Evolutionary conservation across 176 grass and related monocot species (phyloP).

Genomic region (Phragmites australis): DNA sequence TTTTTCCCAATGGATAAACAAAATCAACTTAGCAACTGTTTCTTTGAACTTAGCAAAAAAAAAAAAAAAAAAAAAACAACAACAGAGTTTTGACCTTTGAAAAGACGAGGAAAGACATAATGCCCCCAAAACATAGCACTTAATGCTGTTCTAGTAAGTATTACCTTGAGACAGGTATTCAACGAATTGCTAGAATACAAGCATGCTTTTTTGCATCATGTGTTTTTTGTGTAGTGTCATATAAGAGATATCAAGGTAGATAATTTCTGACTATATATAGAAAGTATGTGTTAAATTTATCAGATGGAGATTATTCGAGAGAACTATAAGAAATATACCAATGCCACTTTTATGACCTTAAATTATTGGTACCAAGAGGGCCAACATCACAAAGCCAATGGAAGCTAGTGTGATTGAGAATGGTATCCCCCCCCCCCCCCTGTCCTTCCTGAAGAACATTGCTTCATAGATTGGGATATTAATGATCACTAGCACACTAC

Average conservation of each 20-base stretch:
- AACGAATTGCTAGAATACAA: background rate
- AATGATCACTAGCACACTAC: constrained; percentile 31
- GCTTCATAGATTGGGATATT: constrained; percentile 58
- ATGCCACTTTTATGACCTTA: constrained; percentile 4
- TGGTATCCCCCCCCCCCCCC: constrained; percentile 46
- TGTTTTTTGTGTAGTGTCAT: background rate
- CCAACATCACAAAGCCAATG: constrained; percentile 26
- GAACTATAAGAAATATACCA: too few species aligned
- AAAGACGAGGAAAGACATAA: background rate
- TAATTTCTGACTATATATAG: background rate
- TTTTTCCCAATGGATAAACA: background rate
- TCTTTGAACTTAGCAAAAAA: background rate
- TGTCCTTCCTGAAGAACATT: constrained; percentile 61
- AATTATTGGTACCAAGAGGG: constrained; percentile 19
- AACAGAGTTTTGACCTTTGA: background rate
- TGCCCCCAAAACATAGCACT: background rate
- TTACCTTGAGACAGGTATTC: background rate
- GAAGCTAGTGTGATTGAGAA: constrained; percentile 43
- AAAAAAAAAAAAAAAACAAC: background rate
- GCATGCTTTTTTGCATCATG: background rate
- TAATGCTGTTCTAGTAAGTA: background rate
- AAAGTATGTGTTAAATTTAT: background rate
- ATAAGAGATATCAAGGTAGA: constrained; percentile 3
- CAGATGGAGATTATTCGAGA: too few species aligned
- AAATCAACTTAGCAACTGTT: background rate